Evolutionary conservation across 2,329 filamentous ascomycete species (phyloP).

Genomic region (Talaromyces islandicus): DNA sequence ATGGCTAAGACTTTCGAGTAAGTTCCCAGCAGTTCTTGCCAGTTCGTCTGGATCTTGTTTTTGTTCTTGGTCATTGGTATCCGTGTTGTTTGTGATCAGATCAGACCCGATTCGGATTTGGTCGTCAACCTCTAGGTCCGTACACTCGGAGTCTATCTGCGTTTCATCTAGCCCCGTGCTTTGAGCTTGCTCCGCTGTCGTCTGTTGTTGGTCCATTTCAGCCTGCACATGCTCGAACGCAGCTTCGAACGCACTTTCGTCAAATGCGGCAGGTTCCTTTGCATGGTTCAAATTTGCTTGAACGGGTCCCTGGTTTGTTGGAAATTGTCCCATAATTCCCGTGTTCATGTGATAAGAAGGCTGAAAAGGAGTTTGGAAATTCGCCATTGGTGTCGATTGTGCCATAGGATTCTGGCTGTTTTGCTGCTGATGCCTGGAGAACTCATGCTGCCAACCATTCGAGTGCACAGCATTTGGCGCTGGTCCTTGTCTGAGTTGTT

Average conservation of each 20-base stretch:
- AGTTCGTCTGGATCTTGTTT: constrained; percentile 59
- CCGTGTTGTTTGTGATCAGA: constrained; percentile 31
- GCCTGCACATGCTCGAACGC: constrained; percentile 38
- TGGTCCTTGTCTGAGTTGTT: constrained; percentile 39
- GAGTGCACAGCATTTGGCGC: constrained; percentile 22
- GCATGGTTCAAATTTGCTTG: constrained; percentile 15
- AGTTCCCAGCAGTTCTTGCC: constrained; percentile 62
- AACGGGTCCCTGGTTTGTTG: constrained; percentile 19
- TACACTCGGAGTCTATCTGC: constrained; percentile 8
- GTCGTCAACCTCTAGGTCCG: constrained; percentile 12
- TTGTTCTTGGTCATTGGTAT: constrained; percentile 25
- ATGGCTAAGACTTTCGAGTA: constrained; percentile 63
- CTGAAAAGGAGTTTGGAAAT: constrained; percentile 25
- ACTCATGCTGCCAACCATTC: constrained; percentile 57
- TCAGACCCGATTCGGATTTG: constrained; percentile 38
- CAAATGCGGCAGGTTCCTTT: constrained; percentile 24
- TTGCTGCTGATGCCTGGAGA: constrained; percentile 40
- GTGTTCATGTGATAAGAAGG: constrained; percentile 20
- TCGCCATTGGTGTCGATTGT: constrained; percentile 15
- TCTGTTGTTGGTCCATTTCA: constrained; percentile 28
- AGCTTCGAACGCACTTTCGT: constrained; percentile 41
- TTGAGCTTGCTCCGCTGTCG: constrained; percentile 10
- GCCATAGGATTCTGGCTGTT: constrained; percentile 18
- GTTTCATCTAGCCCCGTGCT: constrained; percentile 5
- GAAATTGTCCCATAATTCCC: constrained; percentile 16